phyloP scores from a whole-genome alignment of 495 filamentous ascomycete genomes.

The Umbilicaria muhlenbergii region DNA sequence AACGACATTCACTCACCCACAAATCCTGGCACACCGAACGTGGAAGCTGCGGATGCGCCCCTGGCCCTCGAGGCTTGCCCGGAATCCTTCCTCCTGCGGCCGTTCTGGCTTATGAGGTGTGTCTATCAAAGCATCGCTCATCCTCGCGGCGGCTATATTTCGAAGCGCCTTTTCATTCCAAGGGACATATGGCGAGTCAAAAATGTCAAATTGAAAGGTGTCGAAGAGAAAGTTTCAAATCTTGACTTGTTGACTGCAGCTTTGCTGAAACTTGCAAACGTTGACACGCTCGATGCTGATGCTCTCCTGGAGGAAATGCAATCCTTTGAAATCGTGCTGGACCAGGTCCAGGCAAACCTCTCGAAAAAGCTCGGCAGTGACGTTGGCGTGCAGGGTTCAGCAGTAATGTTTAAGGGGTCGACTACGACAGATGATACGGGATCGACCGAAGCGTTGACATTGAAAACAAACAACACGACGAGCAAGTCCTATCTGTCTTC shows the following conservation, averaged over 20 bases:
- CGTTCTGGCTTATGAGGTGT: constrained; percentile 92
- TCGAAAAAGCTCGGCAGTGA: constrained; percentile 78
- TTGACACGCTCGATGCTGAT: constrained; percentile 80
- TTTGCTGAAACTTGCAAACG: constrained; percentile 61
- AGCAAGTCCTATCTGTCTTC: constrained; percentile 54
- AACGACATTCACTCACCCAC: constrained; percentile 64
- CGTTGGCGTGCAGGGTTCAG: constrained; percentile 62
- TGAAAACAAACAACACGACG: constrained; percentile 38
- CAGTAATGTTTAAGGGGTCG: constrained; percentile 53
- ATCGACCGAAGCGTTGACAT: constrained; percentile 22
- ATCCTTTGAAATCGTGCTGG: constrained; percentile 69
- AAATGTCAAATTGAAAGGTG: constrained; percentile 73
- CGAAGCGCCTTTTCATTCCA: constrained; percentile 79
- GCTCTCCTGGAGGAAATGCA: constrained; percentile 93
- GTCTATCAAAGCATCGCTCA: constrained; percentile 87
- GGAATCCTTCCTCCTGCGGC: constrained; percentile 66
- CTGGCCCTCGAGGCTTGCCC: constrained; percentile 83
- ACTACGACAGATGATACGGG: constrained; percentile 23
- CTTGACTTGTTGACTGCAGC: constrained; percentile 89
- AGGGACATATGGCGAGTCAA: constrained; percentile 88
- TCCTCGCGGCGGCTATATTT: constrained; percentile 80
- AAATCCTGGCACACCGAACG: constrained; percentile 50
- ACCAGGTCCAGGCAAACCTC: constrained; percentile 63
- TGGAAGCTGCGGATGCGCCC: constrained; percentile 40
- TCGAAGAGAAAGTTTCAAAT: constrained; percentile 91